Percentiles rank a stretch among this genome's conserved stretches.
Evolutionary conservation across 148 eudicot genomes (phyloP).

Genomic region (Chenopodium suecicum): DNA sequence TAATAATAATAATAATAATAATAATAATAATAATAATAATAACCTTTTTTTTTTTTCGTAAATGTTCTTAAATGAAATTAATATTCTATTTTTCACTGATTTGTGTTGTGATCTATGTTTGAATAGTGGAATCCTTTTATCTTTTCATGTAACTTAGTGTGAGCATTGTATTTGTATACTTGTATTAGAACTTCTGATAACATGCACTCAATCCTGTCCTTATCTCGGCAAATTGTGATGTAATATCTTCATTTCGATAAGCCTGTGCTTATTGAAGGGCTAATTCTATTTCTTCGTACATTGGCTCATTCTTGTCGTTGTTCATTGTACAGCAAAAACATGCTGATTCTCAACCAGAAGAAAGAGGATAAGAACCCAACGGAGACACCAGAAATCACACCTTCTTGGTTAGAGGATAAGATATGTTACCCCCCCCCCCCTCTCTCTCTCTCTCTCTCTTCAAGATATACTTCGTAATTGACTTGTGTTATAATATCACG

Average conservation of each 20-base stretch:
- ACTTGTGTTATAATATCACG: constrained; percentile 16
- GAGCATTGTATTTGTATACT: no score
- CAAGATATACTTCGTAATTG: background rate
- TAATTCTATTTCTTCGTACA: background rate
- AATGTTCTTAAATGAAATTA: no score
- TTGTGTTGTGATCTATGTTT: no score
- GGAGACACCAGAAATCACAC: constrained; percentile 25
- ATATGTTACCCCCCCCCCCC: constrained; percentile 27
- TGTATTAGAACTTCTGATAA: background rate
- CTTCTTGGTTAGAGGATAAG: constrained; percentile 33
- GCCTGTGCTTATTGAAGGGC: constrained; percentile 1
- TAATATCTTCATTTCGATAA: background rate
- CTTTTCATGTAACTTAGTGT: background rate
- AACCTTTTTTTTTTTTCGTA: no score
- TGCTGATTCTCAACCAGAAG: constrained; percentile 26
- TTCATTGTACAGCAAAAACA: constrained; percentile 21
- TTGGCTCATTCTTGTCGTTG: constrained; percentile 18
- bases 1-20: no score
- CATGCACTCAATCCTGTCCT: background rate
- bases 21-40: no score
- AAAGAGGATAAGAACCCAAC: constrained; percentile 31
- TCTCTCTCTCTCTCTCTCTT: background rate
- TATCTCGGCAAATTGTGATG: background rate
- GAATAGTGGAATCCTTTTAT: no score
- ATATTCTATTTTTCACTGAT: no score